A percentile compares a stretch with the other conserved stretches of the same genome.
These are phyloP conservation scores for Trichothecium sympodiale DNA, from an alignment of 2,329 filamentous ascomycete species.

Conservation along the genomic window DNA sequence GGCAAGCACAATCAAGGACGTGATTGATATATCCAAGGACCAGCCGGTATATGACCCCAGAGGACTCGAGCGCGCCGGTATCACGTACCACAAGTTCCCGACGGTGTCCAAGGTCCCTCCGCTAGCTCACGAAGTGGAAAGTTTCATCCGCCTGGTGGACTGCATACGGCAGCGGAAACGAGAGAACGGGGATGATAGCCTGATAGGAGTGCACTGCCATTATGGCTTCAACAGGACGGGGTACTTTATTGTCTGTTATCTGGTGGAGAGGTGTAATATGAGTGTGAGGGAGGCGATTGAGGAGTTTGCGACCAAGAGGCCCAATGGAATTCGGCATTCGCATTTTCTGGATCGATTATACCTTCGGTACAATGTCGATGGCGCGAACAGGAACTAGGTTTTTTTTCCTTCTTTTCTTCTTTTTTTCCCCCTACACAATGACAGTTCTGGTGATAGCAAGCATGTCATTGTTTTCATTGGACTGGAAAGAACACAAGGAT, in stretches of 20 bases:
- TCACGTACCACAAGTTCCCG: constrained; percentile 76
- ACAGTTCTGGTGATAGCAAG: too few relatives aligned
- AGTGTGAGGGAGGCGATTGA: constrained; percentile 67
- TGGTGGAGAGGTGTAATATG: constrained; percentile 71
- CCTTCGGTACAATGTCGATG: constrained; percentile 53
- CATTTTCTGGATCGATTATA: constrained; percentile 81
- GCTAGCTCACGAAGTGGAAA: constrained; percentile 36
- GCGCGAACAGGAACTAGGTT: too few relatives aligned
- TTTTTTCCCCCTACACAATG: too few relatives aligned
- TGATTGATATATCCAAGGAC: constrained; percentile 88
- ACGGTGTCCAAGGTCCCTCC: constrained; percentile 90
- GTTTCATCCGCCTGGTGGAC: constrained; percentile 47
- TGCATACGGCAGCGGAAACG: constrained; percentile 44
- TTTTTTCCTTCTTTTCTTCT: too few relatives aligned
- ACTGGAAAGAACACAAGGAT: too few relatives aligned
- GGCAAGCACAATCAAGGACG: constrained; percentile 55
- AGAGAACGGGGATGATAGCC: constrained; percentile 22
- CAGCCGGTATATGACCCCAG: constrained; percentile 78
- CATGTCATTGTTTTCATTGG: too few relatives aligned
- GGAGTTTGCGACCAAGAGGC: constrained; percentile 59
- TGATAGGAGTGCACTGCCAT: constrained; percentile 84
- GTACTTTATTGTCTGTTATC: constrained; percentile 79
- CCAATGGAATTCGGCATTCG: constrained; percentile 78
- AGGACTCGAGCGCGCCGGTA: constrained; percentile 52
- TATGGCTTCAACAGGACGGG: constrained; percentile 94